Evolutionary conservation across 2,329 filamentous ascomycete species (phyloP).

Genomic region (Neofusicoccum ribis): DNA sequence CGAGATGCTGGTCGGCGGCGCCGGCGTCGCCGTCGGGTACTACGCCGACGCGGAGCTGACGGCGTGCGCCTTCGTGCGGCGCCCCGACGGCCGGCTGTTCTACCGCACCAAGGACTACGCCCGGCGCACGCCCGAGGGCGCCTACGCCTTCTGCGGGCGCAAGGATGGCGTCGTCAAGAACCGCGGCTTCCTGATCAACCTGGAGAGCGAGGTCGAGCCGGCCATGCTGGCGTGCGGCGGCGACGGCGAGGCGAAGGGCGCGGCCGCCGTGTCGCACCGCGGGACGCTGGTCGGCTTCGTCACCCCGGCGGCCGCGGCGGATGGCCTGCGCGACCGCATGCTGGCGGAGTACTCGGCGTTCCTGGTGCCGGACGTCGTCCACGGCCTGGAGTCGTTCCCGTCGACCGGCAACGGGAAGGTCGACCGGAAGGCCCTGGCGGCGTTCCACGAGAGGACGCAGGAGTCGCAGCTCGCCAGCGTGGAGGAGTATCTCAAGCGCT

Average conservation of each 20-base stretch:
- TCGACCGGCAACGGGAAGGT: slow-evolving; percentile 9
- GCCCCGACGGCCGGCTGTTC: slow-evolving; percentile 25
- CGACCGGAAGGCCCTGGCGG: background rate
- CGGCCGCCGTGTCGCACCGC: background rate
- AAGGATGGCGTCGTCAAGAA: slow-evolving; percentile 25
- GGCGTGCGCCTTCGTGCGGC: slow-evolving; percentile 33
- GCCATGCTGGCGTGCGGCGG: background rate
- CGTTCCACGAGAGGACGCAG: background rate
- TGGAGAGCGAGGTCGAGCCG: slow-evolving; percentile 36
- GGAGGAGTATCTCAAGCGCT: background rate
- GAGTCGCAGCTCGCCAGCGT: background rate
- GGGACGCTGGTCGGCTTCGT: slow-evolving; percentile 2
- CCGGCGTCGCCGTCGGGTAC: slow-evolving; percentile 45
- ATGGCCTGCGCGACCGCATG: background rate
- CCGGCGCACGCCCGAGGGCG: slow-evolving; percentile 26
- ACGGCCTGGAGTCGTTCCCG: background rate
- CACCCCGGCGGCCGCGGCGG: background rate
- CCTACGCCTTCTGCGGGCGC: slow-evolving; percentile 18
- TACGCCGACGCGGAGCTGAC: slow-evolving; percentile 23
- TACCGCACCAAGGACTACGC: slow-evolving; percentile 18
- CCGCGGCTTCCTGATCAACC: slow-evolving; percentile 40
- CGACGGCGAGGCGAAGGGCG: background rate
- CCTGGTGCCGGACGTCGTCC: slow-evolving; percentile 6
- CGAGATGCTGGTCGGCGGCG: slow-evolving; percentile 62
- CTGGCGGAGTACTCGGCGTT: background rate